Evolutionary conservation across 2,329 filamentous ascomycete species (phyloP).

Genomic region (Aspergillus caelatus): DNA sequence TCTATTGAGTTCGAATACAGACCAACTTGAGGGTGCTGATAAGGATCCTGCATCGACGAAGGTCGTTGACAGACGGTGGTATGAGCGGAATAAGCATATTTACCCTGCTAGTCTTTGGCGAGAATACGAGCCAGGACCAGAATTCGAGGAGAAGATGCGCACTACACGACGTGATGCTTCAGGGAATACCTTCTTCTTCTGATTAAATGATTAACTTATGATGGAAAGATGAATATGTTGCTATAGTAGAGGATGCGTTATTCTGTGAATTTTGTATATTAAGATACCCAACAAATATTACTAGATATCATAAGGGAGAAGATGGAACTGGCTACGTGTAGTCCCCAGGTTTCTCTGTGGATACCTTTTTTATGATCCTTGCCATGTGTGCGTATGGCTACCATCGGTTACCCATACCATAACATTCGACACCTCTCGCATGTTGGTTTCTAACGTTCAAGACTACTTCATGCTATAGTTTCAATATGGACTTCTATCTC

Average conservation of each 20-base stretch:
- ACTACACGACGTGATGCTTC: constrained; percentile 78
- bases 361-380: background rate
- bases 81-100: constrained; percentile 96
- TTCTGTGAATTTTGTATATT: constrained; percentile 17
- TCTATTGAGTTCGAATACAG: constrained; percentile 52
- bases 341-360: background rate
- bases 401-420: background rate
- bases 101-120: constrained; percentile 96
- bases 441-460: background rate
- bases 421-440: background rate
- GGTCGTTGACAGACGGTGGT: constrained; percentile 95
- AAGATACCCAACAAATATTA: constrained; percentile 4
- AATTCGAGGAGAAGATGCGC: constrained; percentile 66
- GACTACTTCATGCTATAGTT: background rate
- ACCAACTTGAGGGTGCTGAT: constrained; percentile 69
- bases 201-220: constrained; percentile 15
- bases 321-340: background rate
- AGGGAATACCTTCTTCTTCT: constrained; percentile 92
- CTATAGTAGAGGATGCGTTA: constrained; percentile 14
- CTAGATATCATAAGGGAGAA: background rate
- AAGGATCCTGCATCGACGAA: constrained; percentile 85
- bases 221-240: constrained; percentile 11
- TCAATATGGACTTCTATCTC: constrained; percentile 70
- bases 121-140: constrained; percentile 86
- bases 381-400: background rate